Base-by-base conservation (phyloP, 192 early-diverging fungal species). In the Funneliformis mosseae region DNA sequence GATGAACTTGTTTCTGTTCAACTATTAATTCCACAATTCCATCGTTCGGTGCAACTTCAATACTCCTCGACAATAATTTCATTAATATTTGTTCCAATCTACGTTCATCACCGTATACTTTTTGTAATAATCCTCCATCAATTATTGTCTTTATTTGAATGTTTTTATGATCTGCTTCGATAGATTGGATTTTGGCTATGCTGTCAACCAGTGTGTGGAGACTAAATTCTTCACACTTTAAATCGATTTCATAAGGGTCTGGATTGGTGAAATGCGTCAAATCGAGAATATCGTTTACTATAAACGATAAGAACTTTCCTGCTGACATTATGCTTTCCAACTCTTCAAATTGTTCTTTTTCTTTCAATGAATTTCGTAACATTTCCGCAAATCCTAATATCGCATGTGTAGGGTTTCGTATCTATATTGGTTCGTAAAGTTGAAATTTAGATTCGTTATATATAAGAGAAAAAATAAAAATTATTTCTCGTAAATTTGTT, bases 271-370 rank as follows among this genome's bases (percentile, higher is more conserved):
- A 11, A 39, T 63, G 74, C 4, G 74, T 76, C 10, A 76, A 39
- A 42, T 76, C 74, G 27, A 76, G 74, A 33, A 76, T 11, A 39
- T 76, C 74, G 23, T 59, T 62, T 18, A 76, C 74, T 28, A 76
- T 59, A 33, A 63, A 59, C 5, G 21, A 70, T 12, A 76, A 62
- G 11, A 76, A 76, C 21, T 76, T 76, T n/a, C 55, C 74, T 39
- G 74, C 48, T 38, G 74, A 28, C 23, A 67, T 76, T n/a, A 76
- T 76, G 4, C 41, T 66, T 9, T 76, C 74, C 11, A 76, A 64
- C 38, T 76, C 74, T 59, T 76, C 48, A 14, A 25, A 55, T 63
- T 59, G 55, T 11, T 59, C 61, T 33, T 39, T 50, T 7, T 59
- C 61, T 9, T 59, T 50, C 4, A 62, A n/a, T n/a, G 74, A 76